Base-by-base conservation (phyloP, 805 yeast species). In the Cyberlindnera misumaiensis region DNA sequence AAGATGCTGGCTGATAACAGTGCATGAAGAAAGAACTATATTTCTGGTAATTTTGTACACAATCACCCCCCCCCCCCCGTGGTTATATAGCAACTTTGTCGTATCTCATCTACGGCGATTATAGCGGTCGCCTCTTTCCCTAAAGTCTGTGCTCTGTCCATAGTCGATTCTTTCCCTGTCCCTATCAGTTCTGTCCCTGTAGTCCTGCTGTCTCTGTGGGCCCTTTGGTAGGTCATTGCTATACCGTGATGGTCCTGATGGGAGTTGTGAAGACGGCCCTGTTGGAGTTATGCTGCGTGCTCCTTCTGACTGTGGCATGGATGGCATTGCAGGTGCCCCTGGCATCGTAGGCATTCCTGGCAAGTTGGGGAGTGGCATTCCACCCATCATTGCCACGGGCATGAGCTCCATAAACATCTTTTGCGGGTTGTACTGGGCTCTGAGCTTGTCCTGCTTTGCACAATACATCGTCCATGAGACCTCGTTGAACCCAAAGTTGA, bases 401-500 rank as follows among this genome's bases (percentile, higher is more conserved):
- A 72, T 72, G 56, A 75, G 64, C 49, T 75, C 77, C 56, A 77
- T 77, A 72, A 86, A 74, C 15, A 86, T 66, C 53, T 83, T 87
- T 40, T 81, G 84, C 3, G 95, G 93, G 43, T 85, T 83, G 63
- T 78, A 89, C 43, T 83, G 89, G 5, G 80, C 80, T 39, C 93
- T 72, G 35, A 82, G 53, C 48, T 77, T 80, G 58, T 89, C 96
- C 55, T 89, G 96, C 58, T 86, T 87, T 30, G 80, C 70, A 49
- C 96, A 80, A 62, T 93, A 93, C 17, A 89, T 87, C 39, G 83
- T 78, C 99, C 99, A 93, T 12, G 97, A 83, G 48, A 84, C 74
- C 64, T 93, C 99, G 58, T 93, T 95, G 56, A 93, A 93, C 2
- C 98, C 98, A 55, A 79, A 93, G 63, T 93, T 93, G 70, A 93